Conservation (phyloP, 176 grass and related monocot species). For the Poa annua region DNA sequence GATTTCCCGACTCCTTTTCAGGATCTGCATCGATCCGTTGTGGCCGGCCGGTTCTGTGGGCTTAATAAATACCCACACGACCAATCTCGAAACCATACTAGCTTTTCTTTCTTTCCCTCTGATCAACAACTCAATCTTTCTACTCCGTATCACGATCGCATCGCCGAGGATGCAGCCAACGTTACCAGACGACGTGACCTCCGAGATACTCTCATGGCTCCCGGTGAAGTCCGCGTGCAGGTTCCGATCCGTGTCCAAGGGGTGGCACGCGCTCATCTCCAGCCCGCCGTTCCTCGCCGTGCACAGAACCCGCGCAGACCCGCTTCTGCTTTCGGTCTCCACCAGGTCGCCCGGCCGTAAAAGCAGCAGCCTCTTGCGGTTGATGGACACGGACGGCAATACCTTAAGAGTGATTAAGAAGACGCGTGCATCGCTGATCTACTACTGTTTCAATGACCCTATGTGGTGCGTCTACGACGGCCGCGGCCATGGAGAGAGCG, state of each 20-base stretch:
- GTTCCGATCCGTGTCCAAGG: not conserved
- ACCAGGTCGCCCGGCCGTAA: accelerated
- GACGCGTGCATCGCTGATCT: not conserved
- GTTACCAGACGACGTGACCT: not conserved
- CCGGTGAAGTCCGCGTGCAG: not conserved
- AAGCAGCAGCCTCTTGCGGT: not conserved
- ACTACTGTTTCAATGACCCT: not conserved
- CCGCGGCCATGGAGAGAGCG: not conserved
- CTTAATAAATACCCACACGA: no score
- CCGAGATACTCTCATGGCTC: not conserved
- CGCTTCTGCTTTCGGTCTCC: not conserved
- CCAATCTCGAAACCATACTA: no score
- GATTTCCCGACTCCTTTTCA: no score
- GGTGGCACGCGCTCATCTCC: not conserved
- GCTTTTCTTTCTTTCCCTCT: no score
- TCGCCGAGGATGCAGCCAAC: not conserved
- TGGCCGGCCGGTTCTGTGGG: no score
- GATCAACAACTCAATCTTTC: no score
- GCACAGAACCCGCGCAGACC: not conserved
- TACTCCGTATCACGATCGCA: no score
- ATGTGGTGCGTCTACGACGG: no score
- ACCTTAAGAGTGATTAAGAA: not conserved
- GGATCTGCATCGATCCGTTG: no score
- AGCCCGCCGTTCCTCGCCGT: not conserved
- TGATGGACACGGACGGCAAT: not conserved